Evolutionary conservation across 805 yeast species (phyloP).

Genomic region (Ascoidea asiatica): DNA sequence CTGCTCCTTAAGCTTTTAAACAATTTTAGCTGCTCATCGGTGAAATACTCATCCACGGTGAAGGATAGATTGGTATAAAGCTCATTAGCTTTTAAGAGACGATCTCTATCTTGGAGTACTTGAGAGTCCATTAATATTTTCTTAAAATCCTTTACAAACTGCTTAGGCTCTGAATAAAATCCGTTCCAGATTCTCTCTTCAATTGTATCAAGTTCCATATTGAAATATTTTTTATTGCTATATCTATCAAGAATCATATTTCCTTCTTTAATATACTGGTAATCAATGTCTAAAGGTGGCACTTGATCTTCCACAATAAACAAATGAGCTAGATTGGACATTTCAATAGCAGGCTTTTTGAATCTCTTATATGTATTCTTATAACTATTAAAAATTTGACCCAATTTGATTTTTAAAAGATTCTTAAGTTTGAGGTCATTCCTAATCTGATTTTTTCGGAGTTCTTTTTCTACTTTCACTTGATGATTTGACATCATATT

Average conservation of each 20-base stretch:
- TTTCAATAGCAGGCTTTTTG: constrained; percentile 84
- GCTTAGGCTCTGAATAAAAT: constrained; percentile 82
- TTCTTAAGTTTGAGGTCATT: constrained; percentile 77
- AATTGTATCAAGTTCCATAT: constrained; percentile 87
- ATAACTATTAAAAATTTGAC: constrained; percentile 82
- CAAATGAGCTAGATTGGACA: constrained; percentile 52
- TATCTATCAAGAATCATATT: constrained; percentile 72
- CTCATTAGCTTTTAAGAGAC: constrained; percentile 72
- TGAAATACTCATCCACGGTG: constrained; percentile 78
- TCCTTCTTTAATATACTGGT: constrained; percentile 42
- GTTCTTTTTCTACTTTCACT: constrained; percentile 13
- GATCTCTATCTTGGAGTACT: constrained; percentile 69
- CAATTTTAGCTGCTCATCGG: constrained; percentile 57
- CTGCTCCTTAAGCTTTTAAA: constrained; percentile 64
- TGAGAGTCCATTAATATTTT: constrained; percentile 71
- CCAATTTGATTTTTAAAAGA: constrained; percentile 68
- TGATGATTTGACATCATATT: constrained; percentile 57
- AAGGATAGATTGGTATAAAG: constrained; percentile 96
- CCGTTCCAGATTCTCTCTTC: constrained; percentile 98
- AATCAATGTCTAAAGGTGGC: too few species aligned
- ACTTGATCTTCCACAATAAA: constrained; percentile 25
- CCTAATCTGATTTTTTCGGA: constrained; percentile 32
- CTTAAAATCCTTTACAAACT: constrained; percentile 73
- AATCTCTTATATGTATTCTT: constrained; percentile 80
- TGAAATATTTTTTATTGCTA: constrained; percentile 60